Evolutionary conservation across 2,329 filamentous ascomycete genomes (phyloP).

Genomic region (Pyrenochaeta sp.): DNA sequence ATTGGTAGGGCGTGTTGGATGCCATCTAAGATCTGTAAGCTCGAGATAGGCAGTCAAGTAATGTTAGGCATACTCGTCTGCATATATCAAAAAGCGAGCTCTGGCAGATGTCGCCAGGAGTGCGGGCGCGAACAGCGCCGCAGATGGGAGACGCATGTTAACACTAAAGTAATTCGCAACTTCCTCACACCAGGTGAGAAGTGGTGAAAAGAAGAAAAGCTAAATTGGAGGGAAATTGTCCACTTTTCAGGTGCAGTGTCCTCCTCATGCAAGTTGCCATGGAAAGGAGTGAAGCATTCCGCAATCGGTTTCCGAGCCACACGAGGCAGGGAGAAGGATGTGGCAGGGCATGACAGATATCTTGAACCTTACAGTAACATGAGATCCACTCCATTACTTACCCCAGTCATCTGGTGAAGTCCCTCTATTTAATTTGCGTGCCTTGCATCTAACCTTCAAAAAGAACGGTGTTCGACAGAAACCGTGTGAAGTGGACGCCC

Average conservation of each 20-base stretch:
- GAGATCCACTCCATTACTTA: too few species aligned
- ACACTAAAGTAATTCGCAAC: background rate
- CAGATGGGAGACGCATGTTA: slow-evolving; percentile 30
- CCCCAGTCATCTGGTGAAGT: too few species aligned
- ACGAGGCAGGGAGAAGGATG: too few species aligned
- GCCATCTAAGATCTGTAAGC: slow-evolving; percentile 32
- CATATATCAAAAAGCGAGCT: slow-evolving; percentile 43
- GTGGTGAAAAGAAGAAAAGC: background rate
- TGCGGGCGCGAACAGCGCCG: slow-evolving; percentile 18
- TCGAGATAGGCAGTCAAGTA: background rate
- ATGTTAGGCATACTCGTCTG: slow-evolving; percentile 35
- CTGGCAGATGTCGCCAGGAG: slow-evolving; percentile 20
- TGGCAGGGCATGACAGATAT: too few species aligned
- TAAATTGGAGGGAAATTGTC: background rate
- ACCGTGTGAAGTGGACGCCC: too few species aligned
- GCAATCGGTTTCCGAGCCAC: slow-evolving; percentile 1
- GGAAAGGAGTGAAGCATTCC: slow-evolving; percentile 10
- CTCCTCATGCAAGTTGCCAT: slow-evolving; percentile 8
- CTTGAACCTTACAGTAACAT: too few species aligned
- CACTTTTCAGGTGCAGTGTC: too few species aligned
- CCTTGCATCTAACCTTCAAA: too few species aligned
- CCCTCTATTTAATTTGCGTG: too few species aligned
- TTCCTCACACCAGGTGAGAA: slow-evolving; percentile 2
- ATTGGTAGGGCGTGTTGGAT: slow-evolving; percentile 37
- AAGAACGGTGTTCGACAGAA: too few species aligned